Evolutionary conservation across 805 yeast genomes (phyloP), one percentile per base, ranked within the genome.

Genomic region (Maudiozyma bulderi): DNA sequence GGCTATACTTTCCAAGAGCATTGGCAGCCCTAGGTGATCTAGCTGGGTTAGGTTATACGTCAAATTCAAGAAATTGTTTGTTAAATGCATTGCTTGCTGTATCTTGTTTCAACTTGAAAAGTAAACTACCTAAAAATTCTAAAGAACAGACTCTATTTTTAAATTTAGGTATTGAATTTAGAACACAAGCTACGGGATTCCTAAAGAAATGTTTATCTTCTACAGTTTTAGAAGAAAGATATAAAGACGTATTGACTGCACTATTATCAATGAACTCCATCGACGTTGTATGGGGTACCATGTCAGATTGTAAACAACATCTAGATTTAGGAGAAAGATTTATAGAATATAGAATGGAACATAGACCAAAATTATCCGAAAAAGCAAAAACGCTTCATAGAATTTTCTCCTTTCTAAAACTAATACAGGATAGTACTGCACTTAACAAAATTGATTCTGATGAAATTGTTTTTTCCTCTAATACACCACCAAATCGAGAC

Each of bases 221-320:
- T 63, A 80, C 73, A 59, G 74, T 71, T 50, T 73, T 70, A 55
- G 68, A 52, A 48, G 86, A 84, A 58, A 84, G 84, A 61, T 87
- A 88, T 64, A 87, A 88, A 60, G 95, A 87, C 60, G 85, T 86
- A 5, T 64, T 88, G 30, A 84, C 87, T 46, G 93, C 95, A 0
- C 81, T 86, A 26, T 73, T 88, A 62, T 82, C 93, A 2, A 86
- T 87, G 95, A 86, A 83, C 44, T 81, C 90, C 6, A 85, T 88
- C 46, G 95, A 88, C 67, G 82, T 86, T 46, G 90, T 86, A 13
- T 84, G 95, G 87, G 95, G 96, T 3, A 81, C 91, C 0, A 85
- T 86, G 90, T 82, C 84, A 48, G 93, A 85, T 55, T 86, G 95
- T 59, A 80, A 79, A 53, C 75, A 81, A 50, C 86, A 86, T 66